Evolutionary conservation across 2,329 filamentous ascomycete species (phyloP).

Genomic region (Fusarium torulosum): DNA sequence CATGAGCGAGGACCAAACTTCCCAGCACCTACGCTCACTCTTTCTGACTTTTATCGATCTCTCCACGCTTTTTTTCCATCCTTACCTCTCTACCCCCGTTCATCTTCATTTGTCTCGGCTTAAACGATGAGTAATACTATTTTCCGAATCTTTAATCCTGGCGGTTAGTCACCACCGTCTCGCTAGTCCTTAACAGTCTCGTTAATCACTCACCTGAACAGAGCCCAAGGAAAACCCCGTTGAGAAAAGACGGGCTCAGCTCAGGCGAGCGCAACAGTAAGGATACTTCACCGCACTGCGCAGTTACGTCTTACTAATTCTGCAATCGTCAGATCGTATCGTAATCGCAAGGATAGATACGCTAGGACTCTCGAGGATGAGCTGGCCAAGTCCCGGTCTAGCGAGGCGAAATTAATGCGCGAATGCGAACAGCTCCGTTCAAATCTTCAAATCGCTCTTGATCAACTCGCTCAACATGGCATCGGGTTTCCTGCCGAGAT

Average conservation of each 20-base stretch:
- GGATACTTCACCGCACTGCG: not conserved
- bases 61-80: conserved; percentile 19
- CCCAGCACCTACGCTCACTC: not conserved
- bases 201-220: not conserved
- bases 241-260: conserved; percentile 31
- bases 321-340: conserved; percentile 20
- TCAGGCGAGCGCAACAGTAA: conserved; percentile 35
- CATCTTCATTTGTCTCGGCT: not conserved
- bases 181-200: not conserved
- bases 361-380: conserved; percentile 22
- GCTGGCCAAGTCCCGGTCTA: conserved; percentile 14
- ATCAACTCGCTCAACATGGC: conserved; percentile 1
- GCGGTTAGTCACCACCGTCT: conserved; percentile 33
- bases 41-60: conserved; percentile 3
- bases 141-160: conserved; percentile 54
- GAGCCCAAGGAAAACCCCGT: conserved; percentile 29
- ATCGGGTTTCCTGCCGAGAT: conserved; percentile 8
- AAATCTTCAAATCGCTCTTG: conserved; percentile 3
- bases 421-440: conserved; percentile 28
- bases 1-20: not conserved
- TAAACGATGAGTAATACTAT: conserved; percentile 41
- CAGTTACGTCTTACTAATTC: not conserved
- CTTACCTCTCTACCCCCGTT: not conserved
- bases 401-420: conserved; percentile 16
- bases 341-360: conserved; percentile 34